These are phyloP conservation scores for Pichia sp. DNA, from an alignment of 1,139 yeast genomes.

Conservation along the genomic window DNA sequence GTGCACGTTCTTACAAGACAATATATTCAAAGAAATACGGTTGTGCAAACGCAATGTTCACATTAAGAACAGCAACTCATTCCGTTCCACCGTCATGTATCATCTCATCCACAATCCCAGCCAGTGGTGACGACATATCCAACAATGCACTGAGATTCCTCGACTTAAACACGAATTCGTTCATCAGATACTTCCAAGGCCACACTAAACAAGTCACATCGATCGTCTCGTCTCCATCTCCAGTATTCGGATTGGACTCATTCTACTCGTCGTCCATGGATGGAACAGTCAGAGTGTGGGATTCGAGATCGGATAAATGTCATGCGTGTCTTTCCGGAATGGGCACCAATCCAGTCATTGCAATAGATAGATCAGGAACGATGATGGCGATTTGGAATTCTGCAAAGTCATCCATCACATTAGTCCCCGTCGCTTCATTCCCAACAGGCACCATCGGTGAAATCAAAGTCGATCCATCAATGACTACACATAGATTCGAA, in stretches of 20 bases:
- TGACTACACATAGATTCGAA: constrained; percentile 9
- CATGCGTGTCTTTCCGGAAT: constrained; percentile 51
- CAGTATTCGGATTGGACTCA: constrained; percentile 17
- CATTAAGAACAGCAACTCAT: constrained; percentile 61
- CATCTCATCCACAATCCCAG: constrained; percentile 71
- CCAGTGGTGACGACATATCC: constrained; percentile 26
- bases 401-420: constrained; percentile 41
- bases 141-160: constrained; percentile 76
- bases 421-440: constrained; percentile 33
- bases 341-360: constrained; percentile 39
- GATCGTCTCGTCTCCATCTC: constrained; percentile 36
- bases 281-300: constrained; percentile 86
- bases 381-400: constrained; percentile 70
- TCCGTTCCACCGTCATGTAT: constrained; percentile 49
- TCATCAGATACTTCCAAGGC: constrained; percentile 82
- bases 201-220: constrained; percentile 75
- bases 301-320: constrained; percentile 58
- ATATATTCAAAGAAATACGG: constrained; percentile 90
- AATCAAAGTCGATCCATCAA: constrained; percentile 1
- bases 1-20: constrained; percentile 65
- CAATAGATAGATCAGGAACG: constrained; percentile 82
- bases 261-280: constrained; percentile 61
- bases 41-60: constrained; percentile 80
- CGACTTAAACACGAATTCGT: constrained; percentile 75
- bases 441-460: constrained; percentile 19